A percentile compares a stretch with the other conserved stretches of the same genome.
Conservation (phyloP, 2,329 filamentous ascomycete genomes). For the Colletotrichum musicola region DNA sequence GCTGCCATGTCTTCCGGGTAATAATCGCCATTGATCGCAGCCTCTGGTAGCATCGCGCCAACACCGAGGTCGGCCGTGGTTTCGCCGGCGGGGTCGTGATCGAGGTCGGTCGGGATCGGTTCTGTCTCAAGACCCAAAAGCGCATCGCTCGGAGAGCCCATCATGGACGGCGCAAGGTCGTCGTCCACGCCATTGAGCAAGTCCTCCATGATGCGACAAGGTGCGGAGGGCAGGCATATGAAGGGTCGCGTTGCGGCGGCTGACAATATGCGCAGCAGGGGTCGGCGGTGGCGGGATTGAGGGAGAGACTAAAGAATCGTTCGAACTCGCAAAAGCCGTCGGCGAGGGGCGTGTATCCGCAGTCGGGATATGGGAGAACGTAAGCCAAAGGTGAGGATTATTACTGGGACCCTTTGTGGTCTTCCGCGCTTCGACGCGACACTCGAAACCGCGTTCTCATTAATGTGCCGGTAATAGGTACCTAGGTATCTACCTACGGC, state of each 20-base stretch:
- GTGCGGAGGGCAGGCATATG: constrained; percentile 4
- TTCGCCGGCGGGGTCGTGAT: neutral
- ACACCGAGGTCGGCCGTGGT: neutral
- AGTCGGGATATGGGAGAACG: neutral
- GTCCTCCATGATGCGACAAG: constrained; percentile 42
- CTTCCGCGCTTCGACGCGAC: constrained; percentile 20
- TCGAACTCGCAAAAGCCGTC: neutral
- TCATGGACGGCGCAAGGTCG: neutral
- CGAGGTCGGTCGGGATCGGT: neutral
- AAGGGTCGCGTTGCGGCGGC: neutral
- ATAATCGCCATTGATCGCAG: neutral
- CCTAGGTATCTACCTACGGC: too few relatives aligned
- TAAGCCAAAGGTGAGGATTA: neutral
- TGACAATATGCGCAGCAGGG: neutral
- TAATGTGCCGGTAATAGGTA: constrained; percentile 3
- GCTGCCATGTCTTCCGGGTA: neutral
- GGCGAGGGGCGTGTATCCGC: neutral
- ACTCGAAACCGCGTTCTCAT: constrained; percentile 33
- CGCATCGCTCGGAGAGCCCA: constrained; percentile 10
- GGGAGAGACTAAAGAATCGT: neutral
- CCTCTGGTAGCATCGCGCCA: neutral
- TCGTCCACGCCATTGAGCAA: constrained; percentile 42
- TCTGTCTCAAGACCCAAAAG: constrained; percentile 30
- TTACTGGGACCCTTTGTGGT: neutral
- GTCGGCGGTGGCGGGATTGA: neutral